Base-by-base conservation (phyloP, 768 basidiomycete genomes). In the Gloeophyllum trabeum region DNA sequence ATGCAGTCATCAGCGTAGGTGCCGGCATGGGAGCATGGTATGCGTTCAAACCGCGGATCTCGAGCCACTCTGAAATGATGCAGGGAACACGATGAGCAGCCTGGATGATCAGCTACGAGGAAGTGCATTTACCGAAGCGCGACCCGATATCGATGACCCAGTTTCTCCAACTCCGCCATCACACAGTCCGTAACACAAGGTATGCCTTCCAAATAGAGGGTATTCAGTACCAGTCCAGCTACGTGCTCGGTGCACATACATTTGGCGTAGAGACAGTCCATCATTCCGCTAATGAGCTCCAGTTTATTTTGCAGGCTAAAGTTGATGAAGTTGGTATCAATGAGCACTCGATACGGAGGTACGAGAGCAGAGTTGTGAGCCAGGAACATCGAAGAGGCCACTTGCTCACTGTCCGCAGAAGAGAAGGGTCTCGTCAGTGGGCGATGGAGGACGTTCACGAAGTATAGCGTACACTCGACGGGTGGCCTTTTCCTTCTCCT, bases 1-100 rank as follows among this genome's bases (percentile, higher is more conserved):
- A 99, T 75, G 58, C 96, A 99, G 67, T 99, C 96, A 58, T 99
- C 96, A 16, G 96, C 96, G 55, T 99, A 99, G n/a, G 92, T 96
- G 18, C 96, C 96, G 3, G 77, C 69, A 60, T 99, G 96, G 26
- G 86, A 80, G 61, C 96, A 99, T 35, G 73, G 75, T 36, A 99
- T 71, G 35, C 94, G 82, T 56, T 99, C 96, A 53, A 99, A 98
- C 39, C 96, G 78, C 23, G 93, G 90, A 61, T 99, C 96, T 41
- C 94, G 87, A 22, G 96, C 96, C 41, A 98, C 85, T 24, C 94
- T 97, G 55, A n/a, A 41, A 41, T 28, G 21, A 36, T 43, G 52
- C 28, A 47, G 47, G 40, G 34, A 23, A 19, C 6, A n/a, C 40
- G 3, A n/a, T 3, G 30, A 12, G 13, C 38, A 40, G 37, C 35